Conservation (phyloP, 2,329 filamentous ascomycete genomes). For the Sporothrix phasma region DNA sequence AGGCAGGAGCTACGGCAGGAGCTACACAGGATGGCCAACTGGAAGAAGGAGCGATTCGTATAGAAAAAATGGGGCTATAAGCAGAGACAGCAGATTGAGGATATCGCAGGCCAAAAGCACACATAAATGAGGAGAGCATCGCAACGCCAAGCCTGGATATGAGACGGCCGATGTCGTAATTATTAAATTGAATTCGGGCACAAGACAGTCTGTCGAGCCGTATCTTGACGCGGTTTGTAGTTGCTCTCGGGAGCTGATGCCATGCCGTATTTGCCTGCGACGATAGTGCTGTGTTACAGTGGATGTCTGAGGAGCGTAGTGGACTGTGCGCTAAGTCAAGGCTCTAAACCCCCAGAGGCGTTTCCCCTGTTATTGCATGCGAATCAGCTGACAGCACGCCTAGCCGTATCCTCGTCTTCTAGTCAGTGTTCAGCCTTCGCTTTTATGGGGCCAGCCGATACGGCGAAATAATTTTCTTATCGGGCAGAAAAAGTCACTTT, state of each 20-base stretch:
- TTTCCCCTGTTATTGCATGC: neutral
- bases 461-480: slow-evolving; percentile 13
- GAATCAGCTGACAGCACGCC: neutral
- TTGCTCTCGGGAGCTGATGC: neutral
- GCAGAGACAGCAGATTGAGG: neutral
- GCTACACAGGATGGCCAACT: neutral
- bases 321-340: neutral
- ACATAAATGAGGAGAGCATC: neutral
- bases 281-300: neutral
- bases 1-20: neutral
- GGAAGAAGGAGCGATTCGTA: neutral
- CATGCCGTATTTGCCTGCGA: neutral
- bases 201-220: no score
- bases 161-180: neutral
- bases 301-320: neutral
- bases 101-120: neutral
- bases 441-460: slow-evolving; percentile 8
- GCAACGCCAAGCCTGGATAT: neutral
- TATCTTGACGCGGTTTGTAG: neutral
- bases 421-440: no score
- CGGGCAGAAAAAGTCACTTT: slow-evolving; percentile 8
- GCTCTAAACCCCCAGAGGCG: neutral
- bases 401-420: no score
- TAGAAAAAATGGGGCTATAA: neutral
- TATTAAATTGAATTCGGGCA: neutral